Evolutionary conservation across 176 grass and related monocot genomes (phyloP).

Genomic region (Typha latifolia): DNA sequence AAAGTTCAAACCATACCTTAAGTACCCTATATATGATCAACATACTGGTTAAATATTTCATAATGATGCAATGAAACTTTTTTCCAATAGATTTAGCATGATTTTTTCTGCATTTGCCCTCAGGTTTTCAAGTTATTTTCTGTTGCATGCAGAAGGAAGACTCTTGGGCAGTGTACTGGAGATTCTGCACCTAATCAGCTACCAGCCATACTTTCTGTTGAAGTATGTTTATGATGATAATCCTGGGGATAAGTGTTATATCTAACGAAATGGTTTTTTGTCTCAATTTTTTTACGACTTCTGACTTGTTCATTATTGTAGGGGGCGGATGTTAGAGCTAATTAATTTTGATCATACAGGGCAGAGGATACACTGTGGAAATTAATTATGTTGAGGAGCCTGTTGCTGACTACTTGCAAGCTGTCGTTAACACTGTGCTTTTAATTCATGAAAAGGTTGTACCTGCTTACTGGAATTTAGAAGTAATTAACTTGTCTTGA

Average conservation of each 20-base stretch:
- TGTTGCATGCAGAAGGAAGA: slow-evolving; percentile 41
- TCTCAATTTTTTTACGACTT: neutral
- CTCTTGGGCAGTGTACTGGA: slow-evolving; percentile 30
- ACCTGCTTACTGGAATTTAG: neutral
- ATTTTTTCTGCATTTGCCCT: slow-evolving; percentile 10
- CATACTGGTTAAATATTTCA: neutral
- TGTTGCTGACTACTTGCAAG: slow-evolving; percentile 77
- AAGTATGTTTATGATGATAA: slow-evolving; percentile 40
- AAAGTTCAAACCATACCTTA: too few species aligned
- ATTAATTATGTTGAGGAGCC: slow-evolving; percentile 90
- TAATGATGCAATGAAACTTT: neutral
- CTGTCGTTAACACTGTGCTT: slow-evolving; percentile 61
- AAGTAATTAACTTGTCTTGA: neutral
- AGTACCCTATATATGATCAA: too few species aligned
- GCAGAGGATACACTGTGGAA: slow-evolving; percentile 87
- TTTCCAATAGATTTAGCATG: neutral
- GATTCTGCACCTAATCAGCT: slow-evolving; percentile 47
- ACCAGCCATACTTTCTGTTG: slow-evolving; percentile 94
- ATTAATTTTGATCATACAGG: slow-evolving; percentile 31
- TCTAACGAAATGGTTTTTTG: neutral
- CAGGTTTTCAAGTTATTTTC: slow-evolving; percentile 3
- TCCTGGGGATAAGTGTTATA: neutral
- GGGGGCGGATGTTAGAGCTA: neutral
- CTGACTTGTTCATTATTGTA: neutral
- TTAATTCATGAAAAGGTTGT: slow-evolving; percentile 83